A percentile compares a stretch with the other conserved stretches of the same genome.
These are phyloP conservation scores for Pecoramyces ruminantium DNA, from an alignment of 192 early-diverging fungal species.

Conservation along the genomic window DNA sequence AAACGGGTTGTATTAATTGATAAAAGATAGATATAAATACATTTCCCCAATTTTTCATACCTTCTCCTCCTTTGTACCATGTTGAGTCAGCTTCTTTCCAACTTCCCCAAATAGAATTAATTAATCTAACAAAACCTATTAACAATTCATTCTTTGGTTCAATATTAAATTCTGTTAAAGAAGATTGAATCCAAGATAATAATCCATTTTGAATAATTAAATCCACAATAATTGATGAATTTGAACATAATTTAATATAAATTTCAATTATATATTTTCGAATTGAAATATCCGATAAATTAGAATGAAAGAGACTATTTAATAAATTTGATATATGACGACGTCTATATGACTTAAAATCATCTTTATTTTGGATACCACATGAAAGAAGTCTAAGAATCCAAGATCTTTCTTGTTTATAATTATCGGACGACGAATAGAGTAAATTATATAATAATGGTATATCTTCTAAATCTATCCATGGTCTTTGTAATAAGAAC, in stretches of 20 bases:
- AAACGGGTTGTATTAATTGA: background rate
- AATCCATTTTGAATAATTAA: slow-evolving; percentile 41
- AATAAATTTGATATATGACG: slow-evolving; percentile 56
- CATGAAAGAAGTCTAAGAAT: slow-evolving; percentile 42
- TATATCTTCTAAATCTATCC: slow-evolving; percentile 61
- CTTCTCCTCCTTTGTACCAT: background rate
- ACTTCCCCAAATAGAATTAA: background rate
- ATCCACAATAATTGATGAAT: slow-evolving; percentile 33
- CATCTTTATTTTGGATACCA: slow-evolving; percentile 37
- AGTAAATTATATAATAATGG: slow-evolving; percentile 71
- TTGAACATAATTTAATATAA: slow-evolving; percentile 25
- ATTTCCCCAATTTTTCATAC: background rate
- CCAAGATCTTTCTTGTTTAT: slow-evolving; percentile 56
- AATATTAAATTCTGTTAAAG: background rate
- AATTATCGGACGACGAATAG: slow-evolving; percentile 39
- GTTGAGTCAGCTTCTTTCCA: background rate
- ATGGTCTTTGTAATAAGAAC: slow-evolving; percentile 53
- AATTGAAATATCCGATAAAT: slow-evolving; percentile 34
- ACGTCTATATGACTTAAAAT: slow-evolving; percentile 48
- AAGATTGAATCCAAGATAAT: slow-evolving; percentile 12
- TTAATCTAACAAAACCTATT: background rate
- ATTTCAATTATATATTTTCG: slow-evolving; percentile 22
- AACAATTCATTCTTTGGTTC: background rate
- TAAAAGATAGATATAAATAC: background rate
- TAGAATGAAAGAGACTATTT: slow-evolving; percentile 45